These are phyloP conservation scores for Erigeron canadensis DNA, from an alignment of 129 eudicot species.

Conservation along the genomic window DNA sequence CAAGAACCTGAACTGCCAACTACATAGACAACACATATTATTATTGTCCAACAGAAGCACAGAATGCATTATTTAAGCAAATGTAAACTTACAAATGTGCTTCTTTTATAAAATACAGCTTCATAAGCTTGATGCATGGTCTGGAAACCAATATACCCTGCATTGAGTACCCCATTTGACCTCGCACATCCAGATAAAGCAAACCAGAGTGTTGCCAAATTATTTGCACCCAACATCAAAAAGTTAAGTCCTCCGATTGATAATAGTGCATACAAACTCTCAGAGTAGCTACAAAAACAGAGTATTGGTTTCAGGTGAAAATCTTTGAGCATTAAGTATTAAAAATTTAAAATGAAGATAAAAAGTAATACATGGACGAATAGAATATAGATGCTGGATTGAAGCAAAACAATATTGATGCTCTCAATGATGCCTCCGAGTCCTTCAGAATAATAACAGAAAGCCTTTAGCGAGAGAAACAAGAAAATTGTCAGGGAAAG, in stretches of 20 bases:
- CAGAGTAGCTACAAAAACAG: conserved; percentile 69
- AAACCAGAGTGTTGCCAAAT: conserved; percentile 51
- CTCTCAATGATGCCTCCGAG: conserved; percentile 61
- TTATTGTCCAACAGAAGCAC: background rate
- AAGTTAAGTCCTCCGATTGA: conserved; percentile 77
- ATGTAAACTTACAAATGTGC: conserved; percentile 44
- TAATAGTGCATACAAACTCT: conserved; percentile 78
- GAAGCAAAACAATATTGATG: conserved; percentile 87
- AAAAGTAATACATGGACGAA: conserved; percentile 68
- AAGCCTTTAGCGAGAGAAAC: conserved; percentile 57
- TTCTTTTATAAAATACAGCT: conserved; percentile 48
- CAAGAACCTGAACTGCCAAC: conserved; percentile 57
- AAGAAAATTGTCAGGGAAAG: conserved; percentile 28
- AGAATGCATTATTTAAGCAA: background rate
- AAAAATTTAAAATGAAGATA: conserved; percentile 11
- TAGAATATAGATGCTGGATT: conserved; percentile 97
- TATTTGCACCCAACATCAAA: conserved; percentile 53
- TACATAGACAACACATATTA: conserved; percentile 32
- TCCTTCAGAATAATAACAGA: conserved; percentile 70
- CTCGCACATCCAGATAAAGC: conserved; percentile 89
- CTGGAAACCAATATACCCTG: conserved; percentile 79
- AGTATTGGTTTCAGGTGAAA: conserved; percentile 4
- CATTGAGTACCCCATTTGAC: conserved; percentile 93
- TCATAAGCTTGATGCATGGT: conserved; percentile 69
- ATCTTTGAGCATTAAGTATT: background rate